Conservation (phyloP, 352 stramenopile genomes). For the Pilasporangium apinafurcum region DNA sequence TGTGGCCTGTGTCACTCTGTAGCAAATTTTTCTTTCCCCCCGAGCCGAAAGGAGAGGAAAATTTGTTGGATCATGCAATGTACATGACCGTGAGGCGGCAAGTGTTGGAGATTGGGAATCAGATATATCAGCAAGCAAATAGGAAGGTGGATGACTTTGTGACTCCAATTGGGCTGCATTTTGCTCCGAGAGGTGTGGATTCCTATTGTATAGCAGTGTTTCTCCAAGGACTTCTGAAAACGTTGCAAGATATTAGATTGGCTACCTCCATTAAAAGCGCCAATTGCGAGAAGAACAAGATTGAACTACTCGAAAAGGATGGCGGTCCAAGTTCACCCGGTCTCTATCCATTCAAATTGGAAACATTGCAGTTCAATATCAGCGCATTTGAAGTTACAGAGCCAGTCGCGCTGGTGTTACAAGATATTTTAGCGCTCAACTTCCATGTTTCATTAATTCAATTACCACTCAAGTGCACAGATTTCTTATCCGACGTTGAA, state of each 20-base stretch:
- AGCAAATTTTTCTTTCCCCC: conserved; percentile 12
- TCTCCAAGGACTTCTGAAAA: no score
- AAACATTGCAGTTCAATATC: conserved; percentile 26
- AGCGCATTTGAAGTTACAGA: conserved; percentile 30
- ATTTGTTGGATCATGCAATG: conserved; percentile 6
- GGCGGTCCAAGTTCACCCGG: no score
- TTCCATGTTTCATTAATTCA: conserved; percentile 20
- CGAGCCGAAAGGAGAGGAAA: background rate
- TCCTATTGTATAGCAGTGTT: no score
- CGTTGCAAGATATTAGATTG: no score
- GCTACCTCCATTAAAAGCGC: no score
- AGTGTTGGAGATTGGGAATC: no score
- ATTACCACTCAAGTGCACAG: conserved; percentile 1
- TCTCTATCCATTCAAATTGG: conserved; percentile 21
- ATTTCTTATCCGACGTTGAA: conserved; percentile 7
- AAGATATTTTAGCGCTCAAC: conserved; percentile 12
- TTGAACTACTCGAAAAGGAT: no score
- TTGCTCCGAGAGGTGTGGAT: no score
- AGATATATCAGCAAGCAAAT: no score
- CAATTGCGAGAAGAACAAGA: no score
- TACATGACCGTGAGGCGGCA: background rate
- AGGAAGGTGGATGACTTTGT: no score
- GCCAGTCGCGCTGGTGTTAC: conserved; percentile 10
- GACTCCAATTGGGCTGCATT: no score
- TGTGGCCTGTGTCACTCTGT: conserved; percentile 8